A percentile compares a stretch with the other conserved stretches of the same genome.
Conservation (phyloP, 192 early-diverging fungal species). For the Linnemannia zychae region DNA sequence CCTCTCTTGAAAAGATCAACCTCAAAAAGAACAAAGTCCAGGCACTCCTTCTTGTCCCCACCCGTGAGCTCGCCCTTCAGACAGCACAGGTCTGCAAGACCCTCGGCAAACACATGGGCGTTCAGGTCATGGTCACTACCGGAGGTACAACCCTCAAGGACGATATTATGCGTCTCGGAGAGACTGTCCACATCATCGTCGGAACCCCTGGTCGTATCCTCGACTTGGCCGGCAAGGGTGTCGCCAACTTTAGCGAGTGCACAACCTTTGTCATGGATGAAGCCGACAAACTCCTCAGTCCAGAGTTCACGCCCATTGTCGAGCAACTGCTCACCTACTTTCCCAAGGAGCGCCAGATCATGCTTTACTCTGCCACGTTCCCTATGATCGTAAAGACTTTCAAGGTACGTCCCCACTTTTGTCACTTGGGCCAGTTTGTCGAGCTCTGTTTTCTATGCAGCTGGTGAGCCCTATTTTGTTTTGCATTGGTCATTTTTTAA, state of each 20-base stretch:
- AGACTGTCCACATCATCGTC: constrained; percentile 96
- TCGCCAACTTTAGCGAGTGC: constrained; percentile 92
- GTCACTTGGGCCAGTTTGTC: not conserved
- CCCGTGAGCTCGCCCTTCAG: constrained; percentile 97
- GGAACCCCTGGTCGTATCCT: constrained; percentile 98
- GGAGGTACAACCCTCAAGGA: constrained; percentile 99
- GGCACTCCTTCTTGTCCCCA: constrained; percentile 94
- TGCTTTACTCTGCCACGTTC: constrained; percentile 98
- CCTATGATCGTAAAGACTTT: constrained; percentile 98
- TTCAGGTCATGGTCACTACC: constrained; percentile 99
- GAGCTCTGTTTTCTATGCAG: not conserved
- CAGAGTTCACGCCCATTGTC: constrained; percentile 98
- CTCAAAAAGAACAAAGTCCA: constrained; percentile 90
- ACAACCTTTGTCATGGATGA: constrained; percentile 98
- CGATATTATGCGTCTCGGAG: constrained; percentile 95
- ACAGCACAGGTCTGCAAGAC: constrained; percentile 99
- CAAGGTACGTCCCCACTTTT: constrained; percentile 65
- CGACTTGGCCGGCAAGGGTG: constrained; percentile 95
- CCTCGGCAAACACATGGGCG: constrained; percentile 95
- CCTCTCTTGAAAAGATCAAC: constrained; percentile 94
- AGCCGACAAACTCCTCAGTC: constrained; percentile 97
- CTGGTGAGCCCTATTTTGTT: not conserved
- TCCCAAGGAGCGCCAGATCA: constrained; percentile 91
- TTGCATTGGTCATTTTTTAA: not conserved
- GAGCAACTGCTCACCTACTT: constrained; percentile 96